Conservation (phyloP, 2,329 filamentous ascomycete species). For the Beauveria caledonica region DNA sequence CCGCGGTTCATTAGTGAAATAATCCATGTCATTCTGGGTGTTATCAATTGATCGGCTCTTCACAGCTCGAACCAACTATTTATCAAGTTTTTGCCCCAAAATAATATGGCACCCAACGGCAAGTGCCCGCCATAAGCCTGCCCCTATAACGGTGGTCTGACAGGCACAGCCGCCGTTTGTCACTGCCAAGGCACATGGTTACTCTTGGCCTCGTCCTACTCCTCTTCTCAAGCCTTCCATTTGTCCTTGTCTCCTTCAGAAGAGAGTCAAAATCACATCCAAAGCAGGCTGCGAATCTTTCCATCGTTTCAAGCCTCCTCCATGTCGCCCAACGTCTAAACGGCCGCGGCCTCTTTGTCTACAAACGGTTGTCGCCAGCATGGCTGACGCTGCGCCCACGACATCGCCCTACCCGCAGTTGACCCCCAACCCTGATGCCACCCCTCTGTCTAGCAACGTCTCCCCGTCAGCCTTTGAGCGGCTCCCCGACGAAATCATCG, state of each 20-base stretch:
- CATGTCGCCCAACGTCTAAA: conserved; percentile 1
- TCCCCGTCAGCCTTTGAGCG: conserved; percentile 39
- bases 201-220: not conserved
- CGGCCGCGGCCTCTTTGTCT: conserved; percentile 5
- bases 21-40: too few relatives aligned
- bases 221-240: not conserved
- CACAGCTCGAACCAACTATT: too few relatives aligned
- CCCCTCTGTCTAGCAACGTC: conserved; percentile 5
- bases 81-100: too few relatives aligned
- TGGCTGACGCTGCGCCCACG: not conserved
- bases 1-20: too few relatives aligned
- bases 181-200: not conserved
- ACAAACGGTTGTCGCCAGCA: not conserved
- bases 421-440: not conserved
- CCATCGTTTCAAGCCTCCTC: not conserved
- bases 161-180: conserved; percentile 4
- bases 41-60: too few relatives aligned
- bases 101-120: too few relatives aligned
- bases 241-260: not conserved
- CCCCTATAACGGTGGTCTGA: not conserved
- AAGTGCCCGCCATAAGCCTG: not conserved
- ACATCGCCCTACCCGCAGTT: not conserved
- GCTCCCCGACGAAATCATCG: conserved; percentile 61
- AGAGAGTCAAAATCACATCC: not conserved
- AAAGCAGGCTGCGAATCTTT: not conserved